These are phyloP conservation scores for Diplodia scrobiculata DNA, from an alignment of 2,329 filamentous ascomycete species.

Conservation along the genomic window DNA sequence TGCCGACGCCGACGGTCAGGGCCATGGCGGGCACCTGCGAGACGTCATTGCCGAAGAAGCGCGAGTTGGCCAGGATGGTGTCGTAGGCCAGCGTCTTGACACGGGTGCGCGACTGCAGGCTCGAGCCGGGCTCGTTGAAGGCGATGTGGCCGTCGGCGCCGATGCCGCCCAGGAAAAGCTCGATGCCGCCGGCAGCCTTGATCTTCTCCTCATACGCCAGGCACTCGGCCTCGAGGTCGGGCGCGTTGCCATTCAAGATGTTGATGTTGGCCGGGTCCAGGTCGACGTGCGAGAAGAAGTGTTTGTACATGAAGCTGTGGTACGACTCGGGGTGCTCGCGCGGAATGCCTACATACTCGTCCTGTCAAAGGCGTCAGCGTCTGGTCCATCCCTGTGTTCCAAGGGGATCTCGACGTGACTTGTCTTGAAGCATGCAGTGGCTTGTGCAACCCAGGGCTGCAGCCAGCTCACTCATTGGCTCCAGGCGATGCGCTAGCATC, in stretches of 20 bases:
- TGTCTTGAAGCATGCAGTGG: conserved; percentile 3
- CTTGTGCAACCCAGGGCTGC: conserved; percentile 5
- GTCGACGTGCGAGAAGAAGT: conserved; percentile 86
- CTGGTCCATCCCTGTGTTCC: neutral
- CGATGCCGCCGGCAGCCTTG: conserved; percentile 72
- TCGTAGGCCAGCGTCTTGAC: conserved; percentile 88
- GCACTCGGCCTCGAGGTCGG: conserved; percentile 74
- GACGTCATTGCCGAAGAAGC: conserved; percentile 75
- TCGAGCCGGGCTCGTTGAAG: conserved; percentile 87
- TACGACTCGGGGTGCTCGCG: conserved; percentile 83
- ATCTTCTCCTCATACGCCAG: conserved; percentile 79
- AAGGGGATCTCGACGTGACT: neutral
- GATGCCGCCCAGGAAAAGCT: conserved; percentile 82
- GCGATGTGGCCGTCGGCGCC: conserved; percentile 86
- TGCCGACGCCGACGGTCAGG: conserved; percentile 81
- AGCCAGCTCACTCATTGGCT: conserved; percentile 3
- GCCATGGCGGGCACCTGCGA: conserved; percentile 77
- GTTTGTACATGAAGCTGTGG: conserved; percentile 90
- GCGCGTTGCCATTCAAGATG: conserved; percentile 78
- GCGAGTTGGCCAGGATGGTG: conserved; percentile 80
- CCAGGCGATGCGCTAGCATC: neutral
- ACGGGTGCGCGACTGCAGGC: conserved; percentile 72
- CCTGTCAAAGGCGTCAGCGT: conserved; percentile 49
- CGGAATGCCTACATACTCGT: conserved; percentile 83
- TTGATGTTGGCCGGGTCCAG: conserved; percentile 80